These are phyloP conservation scores for Ceratobasidium theobromae DNA, from an alignment of 1,284 basidiomycete species.

Conservation along the genomic window DNA sequence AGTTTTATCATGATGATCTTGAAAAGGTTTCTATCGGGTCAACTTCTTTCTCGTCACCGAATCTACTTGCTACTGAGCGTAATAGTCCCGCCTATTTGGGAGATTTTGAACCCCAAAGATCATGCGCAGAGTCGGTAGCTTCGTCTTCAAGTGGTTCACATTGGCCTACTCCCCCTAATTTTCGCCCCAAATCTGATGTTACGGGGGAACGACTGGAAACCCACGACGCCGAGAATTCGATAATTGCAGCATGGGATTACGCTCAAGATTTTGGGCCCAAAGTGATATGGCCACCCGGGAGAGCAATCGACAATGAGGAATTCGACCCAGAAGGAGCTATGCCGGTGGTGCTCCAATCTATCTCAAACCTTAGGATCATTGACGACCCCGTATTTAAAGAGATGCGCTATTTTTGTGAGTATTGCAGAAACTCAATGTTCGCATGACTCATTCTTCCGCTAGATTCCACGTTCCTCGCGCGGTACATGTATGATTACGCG, in stretches of 20 bases:
- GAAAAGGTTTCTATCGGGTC: too few relatives aligned
- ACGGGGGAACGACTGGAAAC: not conserved
- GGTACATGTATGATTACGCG: not conserved
- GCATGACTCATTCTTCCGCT: not conserved
- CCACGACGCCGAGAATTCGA: not conserved
- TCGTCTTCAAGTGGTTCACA: too few relatives aligned
- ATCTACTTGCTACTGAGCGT: too few relatives aligned
- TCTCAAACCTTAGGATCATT: not conserved
- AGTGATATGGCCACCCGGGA: not conserved
- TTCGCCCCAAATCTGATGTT: too few relatives aligned
- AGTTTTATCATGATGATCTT: too few relatives aligned
- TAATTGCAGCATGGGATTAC: not conserved
- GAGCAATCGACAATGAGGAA: not conserved
- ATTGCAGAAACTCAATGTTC: not conserved
- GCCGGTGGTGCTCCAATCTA: not conserved
- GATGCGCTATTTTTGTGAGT: constrained; percentile 4
- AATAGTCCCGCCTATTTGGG: too few relatives aligned
- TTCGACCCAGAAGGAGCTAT: not conserved
- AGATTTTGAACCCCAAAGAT: too few relatives aligned
- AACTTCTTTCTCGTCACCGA: too few relatives aligned
- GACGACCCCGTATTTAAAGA: not conserved
- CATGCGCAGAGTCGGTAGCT: too few relatives aligned
- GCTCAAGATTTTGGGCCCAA: not conserved
- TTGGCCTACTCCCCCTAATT: too few relatives aligned
- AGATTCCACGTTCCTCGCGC: not conserved